Base-by-base conservation (phyloP, 2,329 filamentous ascomycete genomes). In the Raffaelea albimanens region DNA sequence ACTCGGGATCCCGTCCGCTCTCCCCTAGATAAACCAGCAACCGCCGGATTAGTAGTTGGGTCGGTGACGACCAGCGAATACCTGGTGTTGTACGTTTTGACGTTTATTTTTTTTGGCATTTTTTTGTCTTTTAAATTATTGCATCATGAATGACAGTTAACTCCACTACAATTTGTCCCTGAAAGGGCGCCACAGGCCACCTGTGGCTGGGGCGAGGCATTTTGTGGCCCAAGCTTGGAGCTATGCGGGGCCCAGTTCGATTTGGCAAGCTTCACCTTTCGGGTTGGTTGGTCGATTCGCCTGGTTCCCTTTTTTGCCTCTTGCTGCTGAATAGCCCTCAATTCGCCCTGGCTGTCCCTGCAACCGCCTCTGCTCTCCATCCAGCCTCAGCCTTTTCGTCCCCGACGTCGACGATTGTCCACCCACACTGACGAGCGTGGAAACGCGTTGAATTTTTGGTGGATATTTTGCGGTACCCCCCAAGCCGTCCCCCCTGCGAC, bases 201-300 rank as follows among this genome's bases (percentile, higher is more conserved):
- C 43, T 31, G 46, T 43, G 42, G 43, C 47, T 29, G 25, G 43
- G 45, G 39, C 50, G 53, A 49, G 53, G 50, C 47, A 54, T 55
- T 55, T 55, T 48, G 48, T 53, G 49, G 52, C 43, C 52, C 52
- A 52, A 54, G 52, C 50, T 54, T 47, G 33, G 23, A 48, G 50
- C 45, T 44, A 33, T 43, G 47, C 40, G 44, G 47, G 47, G 43
- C 25, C 25, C n/a, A n/a, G 25, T 29, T 29, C 25, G 13, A n/a
- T n/a, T 29, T 29, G 25, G 25, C 25, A 29, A 29, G 25, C 25
- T 29, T 29, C 25, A 29, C 7, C 25, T 29, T 29, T 13, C 13
- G n/a, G n/a, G n/a, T n/a, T n/a, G n/a, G n/a, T n/a, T n/a, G n/a
- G n/a, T n/a, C n/a, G n/a, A 13, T 29, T 13, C 13, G 25, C 7